Percentiles rank a stretch among this genome's conserved stretches.
Conservation (phyloP, 768 basidiomycete species). For the Suillus alpinus region DNA sequence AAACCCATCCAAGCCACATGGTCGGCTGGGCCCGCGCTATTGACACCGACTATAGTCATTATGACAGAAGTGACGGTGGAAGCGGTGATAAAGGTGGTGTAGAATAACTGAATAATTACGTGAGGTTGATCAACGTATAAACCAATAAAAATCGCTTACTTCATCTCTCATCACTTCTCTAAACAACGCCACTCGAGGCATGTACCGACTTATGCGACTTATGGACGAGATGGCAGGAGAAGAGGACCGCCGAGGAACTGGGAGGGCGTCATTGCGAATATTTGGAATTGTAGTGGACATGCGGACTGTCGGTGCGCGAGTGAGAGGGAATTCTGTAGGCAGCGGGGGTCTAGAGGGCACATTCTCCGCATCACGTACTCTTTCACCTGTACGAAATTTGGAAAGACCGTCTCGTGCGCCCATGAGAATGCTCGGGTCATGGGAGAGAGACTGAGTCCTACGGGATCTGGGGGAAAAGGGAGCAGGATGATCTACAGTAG, state of each 20-base stretch:
- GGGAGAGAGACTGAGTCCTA: slow-evolving; percentile 3
- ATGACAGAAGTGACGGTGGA: slow-evolving; percentile 47
- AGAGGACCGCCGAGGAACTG: slow-evolving; percentile 11
- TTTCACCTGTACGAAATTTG: neutral
- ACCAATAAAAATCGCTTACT: slow-evolving; percentile 35
- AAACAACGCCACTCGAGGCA: slow-evolving; percentile 54
- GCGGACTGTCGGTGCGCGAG: slow-evolving; percentile 14
- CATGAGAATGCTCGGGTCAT: slow-evolving; percentile 5
- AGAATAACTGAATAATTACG: slow-evolving; percentile 40
- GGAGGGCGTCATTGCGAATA: slow-evolving; percentile 12
- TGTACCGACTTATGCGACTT: slow-evolving; percentile 45
- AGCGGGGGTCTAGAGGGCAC: slow-evolving; percentile 8
- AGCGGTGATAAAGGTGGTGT: slow-evolving; percentile 52
- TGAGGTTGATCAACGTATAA: neutral
- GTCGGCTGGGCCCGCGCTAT: slow-evolving; percentile 42
- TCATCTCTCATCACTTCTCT: slow-evolving; percentile 60
- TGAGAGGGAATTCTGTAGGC: slow-evolving; percentile 4
- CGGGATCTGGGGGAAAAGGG: neutral
- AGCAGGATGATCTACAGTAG: slow-evolving; percentile 19
- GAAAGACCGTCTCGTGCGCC: slow-evolving; percentile 1
- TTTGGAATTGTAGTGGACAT: slow-evolving; percentile 16
- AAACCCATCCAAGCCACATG: slow-evolving; percentile 51
- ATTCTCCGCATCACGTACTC: slow-evolving; percentile 1
- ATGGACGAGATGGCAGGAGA: slow-evolving; percentile 31
- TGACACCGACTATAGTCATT: slow-evolving; percentile 49